These are phyloP conservation scores for Stachybotrys chartarum DNA, from an alignment of 2,329 filamentous ascomycete species.

Conservation along the genomic window DNA sequence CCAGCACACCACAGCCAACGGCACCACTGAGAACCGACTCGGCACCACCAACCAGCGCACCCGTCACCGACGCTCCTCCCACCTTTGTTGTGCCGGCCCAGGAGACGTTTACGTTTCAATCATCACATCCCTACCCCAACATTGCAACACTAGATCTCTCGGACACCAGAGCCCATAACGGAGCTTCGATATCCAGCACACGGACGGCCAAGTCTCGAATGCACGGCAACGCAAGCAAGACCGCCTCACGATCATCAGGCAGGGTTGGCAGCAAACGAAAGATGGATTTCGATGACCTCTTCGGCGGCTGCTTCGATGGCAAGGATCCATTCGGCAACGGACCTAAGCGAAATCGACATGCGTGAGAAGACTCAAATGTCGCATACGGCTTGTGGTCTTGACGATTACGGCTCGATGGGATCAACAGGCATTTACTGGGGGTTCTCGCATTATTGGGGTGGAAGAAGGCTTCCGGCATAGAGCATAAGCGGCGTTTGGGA, in stretches of 20 bases:
- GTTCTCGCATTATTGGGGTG: slow-evolving; percentile 22
- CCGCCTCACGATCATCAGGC: slow-evolving; percentile 18
- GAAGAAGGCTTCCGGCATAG: slow-evolving; percentile 25
- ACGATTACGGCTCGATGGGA: neutral
- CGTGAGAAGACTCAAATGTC: slow-evolving; percentile 15
- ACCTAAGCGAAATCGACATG: slow-evolving; percentile 45
- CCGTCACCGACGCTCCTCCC: slow-evolving; percentile 22
- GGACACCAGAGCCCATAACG: slow-evolving; percentile 38
- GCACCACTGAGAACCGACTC: slow-evolving; percentile 17
- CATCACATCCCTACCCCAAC: slow-evolving; percentile 52
- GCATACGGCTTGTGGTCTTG: slow-evolving; percentile 4
- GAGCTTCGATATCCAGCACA: slow-evolving; percentile 16
- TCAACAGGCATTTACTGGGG: slow-evolving; percentile 5
- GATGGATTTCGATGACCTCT: slow-evolving; percentile 67
- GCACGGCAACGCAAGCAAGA: slow-evolving; percentile 13
- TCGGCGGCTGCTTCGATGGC: slow-evolving; percentile 59
- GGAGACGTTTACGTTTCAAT: slow-evolving; percentile 64
- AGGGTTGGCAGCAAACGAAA: slow-evolving; percentile 65
- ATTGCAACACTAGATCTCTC: slow-evolving; percentile 55
- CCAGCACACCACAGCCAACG: slow-evolving; percentile 28
- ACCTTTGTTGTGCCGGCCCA: slow-evolving; percentile 44
- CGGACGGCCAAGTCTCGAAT: slow-evolving; percentile 21
- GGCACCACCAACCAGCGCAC: slow-evolving; percentile 15
- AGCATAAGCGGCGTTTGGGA: slow-evolving; percentile 29
- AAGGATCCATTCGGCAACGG: slow-evolving; percentile 50